Percentiles rank a stretch among this genome's conserved stretches.
Evolutionary conservation across 176 grass and related monocot genomes (phyloP).

Genomic region (Eleusine coracana): DNA sequence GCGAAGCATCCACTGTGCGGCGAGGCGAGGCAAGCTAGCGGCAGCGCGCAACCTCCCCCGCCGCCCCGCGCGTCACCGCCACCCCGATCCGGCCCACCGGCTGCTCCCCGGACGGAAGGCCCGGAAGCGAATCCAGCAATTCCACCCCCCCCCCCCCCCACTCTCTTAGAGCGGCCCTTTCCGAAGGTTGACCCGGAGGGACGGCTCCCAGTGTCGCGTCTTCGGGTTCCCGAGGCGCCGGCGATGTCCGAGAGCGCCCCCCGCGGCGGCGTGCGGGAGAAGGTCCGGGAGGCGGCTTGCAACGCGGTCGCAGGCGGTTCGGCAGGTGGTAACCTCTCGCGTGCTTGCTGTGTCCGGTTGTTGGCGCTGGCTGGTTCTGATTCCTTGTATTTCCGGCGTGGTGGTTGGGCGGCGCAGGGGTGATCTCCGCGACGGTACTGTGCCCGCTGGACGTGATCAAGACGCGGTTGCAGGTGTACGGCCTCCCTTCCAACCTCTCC

Average conservation of each 20-base stretch:
- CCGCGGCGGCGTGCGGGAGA: constrained; percentile 28
- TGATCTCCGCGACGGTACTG: constrained; percentile 73
- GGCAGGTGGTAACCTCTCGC: constrained; percentile 43
- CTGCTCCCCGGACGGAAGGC: not conserved
- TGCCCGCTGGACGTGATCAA: constrained; percentile 95
- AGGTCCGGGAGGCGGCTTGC: constrained; percentile 46
- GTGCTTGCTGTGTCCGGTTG: not conserved
- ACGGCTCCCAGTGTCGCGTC: not conserved
- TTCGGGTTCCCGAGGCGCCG: not conserved
- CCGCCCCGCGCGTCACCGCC: not conserved
- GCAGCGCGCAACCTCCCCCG: not conserved
- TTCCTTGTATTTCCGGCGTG: constrained; percentile 1
- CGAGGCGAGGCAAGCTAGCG: not conserved
- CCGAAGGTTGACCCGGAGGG: constrained; percentile 1
- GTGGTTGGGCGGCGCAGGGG: constrained; percentile 39
- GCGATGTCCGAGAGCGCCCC: constrained; percentile 22
- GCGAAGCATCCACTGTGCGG: not conserved
- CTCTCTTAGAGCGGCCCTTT: constrained; percentile 5
- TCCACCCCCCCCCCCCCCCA: not conserved
- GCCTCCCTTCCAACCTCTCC: constrained; percentile 51
- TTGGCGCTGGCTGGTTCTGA: not conserved
- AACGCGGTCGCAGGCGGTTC: constrained; percentile 70
- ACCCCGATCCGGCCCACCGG: constrained; percentile 5
- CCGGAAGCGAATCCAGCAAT: not conserved
- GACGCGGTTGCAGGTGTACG: constrained; percentile 90